Evolutionary conservation across 306 rosid genomes (phyloP).

Genomic region (Gleditsia sinensis): DNA sequence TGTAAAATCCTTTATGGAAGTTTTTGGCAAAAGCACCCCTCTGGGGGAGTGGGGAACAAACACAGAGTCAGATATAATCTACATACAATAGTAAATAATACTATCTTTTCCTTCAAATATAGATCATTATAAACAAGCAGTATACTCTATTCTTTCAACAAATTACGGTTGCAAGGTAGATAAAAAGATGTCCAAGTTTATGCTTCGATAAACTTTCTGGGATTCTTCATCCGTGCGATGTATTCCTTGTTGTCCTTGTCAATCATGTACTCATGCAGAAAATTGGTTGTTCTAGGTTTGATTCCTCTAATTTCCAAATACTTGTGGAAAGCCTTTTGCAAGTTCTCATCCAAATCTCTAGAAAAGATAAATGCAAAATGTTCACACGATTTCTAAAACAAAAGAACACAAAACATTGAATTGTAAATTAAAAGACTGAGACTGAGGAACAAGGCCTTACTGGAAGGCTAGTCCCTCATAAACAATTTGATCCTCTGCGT

Average conservation of each 20-base stretch:
- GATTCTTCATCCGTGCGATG: slow-evolving; percentile 74
- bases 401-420: background rate
- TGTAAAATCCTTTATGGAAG: background rate
- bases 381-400: background rate
- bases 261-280: slow-evolving; percentile 96
- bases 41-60: background rate
- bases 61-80: background rate
- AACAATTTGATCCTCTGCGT: slow-evolving; percentile 66
- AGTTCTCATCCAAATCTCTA: slow-evolving; percentile 84
- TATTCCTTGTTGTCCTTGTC: slow-evolving; percentile 86
- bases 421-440: background rate
- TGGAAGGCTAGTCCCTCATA: slow-evolving; percentile 91
- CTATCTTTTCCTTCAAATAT: slow-evolving; percentile 12
- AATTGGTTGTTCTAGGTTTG: slow-evolving; percentile 78
- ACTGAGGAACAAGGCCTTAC: slow-evolving; percentile 44
- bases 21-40: background rate
- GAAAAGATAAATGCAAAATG: slow-evolving; percentile 4
- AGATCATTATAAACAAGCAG: background rate
- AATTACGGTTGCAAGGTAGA: background rate
- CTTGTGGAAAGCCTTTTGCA: slow-evolving; percentile 81
- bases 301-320: slow-evolving; percentile 92
- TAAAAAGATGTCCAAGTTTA: slow-evolving; percentile 24
- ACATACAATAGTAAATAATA: slow-evolving; percentile 1
- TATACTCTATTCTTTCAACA: slow-evolving; percentile 5
- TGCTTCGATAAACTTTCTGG: slow-evolving; percentile 66